Percentiles rank a stretch among this genome's conserved stretches.
Evolutionary conservation across 371 early-diverging fungal species (phyloP).

Genomic region (Rhizopus stolonifer): DNA sequence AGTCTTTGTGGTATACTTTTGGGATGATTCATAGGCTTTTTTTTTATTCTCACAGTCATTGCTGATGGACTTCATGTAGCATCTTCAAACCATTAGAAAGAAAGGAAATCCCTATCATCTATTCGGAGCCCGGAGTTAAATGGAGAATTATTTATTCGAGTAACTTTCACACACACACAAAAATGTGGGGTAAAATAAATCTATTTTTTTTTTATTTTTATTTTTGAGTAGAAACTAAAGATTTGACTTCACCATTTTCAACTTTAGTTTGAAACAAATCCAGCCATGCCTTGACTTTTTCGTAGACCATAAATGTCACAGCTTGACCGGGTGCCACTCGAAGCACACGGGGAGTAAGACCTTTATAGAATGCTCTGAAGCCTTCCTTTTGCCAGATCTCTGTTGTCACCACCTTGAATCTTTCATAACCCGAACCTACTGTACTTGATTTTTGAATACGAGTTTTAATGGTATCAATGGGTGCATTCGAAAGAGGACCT

Average conservation of each 20-base stretch:
- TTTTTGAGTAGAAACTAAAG: conserved; percentile 17
- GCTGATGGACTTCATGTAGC: no score
- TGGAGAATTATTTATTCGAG: no score
- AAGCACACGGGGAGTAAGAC: conserved; percentile 91
- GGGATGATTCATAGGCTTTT: no score
- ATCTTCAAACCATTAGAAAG: no score
- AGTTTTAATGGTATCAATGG: conserved; percentile 98
- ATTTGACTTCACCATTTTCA: conserved; percentile 33
- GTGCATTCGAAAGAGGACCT: conserved; percentile 93
- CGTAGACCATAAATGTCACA: conserved; percentile 88
- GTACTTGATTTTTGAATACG: conserved; percentile 88
- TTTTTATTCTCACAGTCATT: no score
- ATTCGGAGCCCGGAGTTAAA: no score
- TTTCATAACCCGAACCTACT: conserved; percentile 75
- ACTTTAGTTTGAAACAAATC: conserved; percentile 54
- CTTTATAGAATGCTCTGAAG: conserved; percentile 92
- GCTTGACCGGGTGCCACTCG: conserved; percentile 89
- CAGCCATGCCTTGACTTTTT: conserved; percentile 77
- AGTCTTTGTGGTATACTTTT: no score
- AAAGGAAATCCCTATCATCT: no score
- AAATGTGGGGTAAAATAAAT: no score
- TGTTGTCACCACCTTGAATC: conserved; percentile 75
- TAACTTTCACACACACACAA: no score
- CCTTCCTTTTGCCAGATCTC: conserved; percentile 89
- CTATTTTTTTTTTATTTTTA: not conserved